Evolutionary conservation across 345 rosid genomes (phyloP).

Genomic region (Barbarea vulgaris): DNA sequence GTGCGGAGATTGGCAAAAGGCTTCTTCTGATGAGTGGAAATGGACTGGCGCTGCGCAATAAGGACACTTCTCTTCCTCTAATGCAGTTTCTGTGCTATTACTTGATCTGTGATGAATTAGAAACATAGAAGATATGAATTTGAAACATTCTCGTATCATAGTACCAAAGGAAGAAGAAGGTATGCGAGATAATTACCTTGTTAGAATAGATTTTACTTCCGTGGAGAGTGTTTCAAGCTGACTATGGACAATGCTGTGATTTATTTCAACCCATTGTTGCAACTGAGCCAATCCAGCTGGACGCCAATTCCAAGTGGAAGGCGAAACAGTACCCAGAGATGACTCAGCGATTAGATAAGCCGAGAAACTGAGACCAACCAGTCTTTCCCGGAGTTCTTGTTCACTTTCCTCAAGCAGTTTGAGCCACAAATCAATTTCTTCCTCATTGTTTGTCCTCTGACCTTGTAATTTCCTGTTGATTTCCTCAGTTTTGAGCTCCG

Average conservation of each 20-base stretch:
- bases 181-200: slow-evolving; percentile 41
- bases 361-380: slow-evolving; percentile 62
- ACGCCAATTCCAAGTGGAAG: slow-evolving; percentile 49
- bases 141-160: slow-evolving; percentile 12
- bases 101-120: slow-evolving; percentile 43
- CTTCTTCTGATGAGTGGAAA: slow-evolving; percentile 70
- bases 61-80: slow-evolving; percentile 69
- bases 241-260: slow-evolving; percentile 36
- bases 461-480: slow-evolving; percentile 49
- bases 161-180: neutral
- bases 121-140: slow-evolving; percentile 3
- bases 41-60: slow-evolving; percentile 64
- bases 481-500: slow-evolving; percentile 61
- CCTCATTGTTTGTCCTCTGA: slow-evolving; percentile 31
- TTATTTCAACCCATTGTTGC: slow-evolving; percentile 68
- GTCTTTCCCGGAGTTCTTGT: slow-evolving; percentile 81
- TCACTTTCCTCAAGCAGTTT: slow-evolving; percentile 66
- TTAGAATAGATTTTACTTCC: slow-evolving; percentile 45
- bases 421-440: slow-evolving; percentile 60
- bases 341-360: slow-evolving; percentile 44
- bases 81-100: slow-evolving; percentile 13
- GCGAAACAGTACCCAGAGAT: slow-evolving; percentile 23
- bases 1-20: slow-evolving; percentile 47
- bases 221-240: slow-evolving; percentile 52
- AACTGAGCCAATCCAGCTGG: slow-evolving; percentile 74